Evolutionary conservation across 352 stramenopile genomes (phyloP).

Genomic region (Phytopythium chamaehyphon): DNA sequence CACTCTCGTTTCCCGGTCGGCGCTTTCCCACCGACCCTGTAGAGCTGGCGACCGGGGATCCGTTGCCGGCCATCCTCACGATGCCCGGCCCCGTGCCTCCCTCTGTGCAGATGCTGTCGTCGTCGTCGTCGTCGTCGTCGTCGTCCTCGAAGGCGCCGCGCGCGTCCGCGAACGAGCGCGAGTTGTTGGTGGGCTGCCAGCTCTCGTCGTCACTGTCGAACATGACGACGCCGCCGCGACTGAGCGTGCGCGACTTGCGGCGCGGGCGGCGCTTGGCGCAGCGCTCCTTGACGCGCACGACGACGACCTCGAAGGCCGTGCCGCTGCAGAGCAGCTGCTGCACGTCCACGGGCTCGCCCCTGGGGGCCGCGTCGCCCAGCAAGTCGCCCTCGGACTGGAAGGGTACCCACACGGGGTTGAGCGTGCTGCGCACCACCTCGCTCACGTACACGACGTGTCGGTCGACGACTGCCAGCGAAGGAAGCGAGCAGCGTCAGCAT

Average conservation of each 20-base stretch:
- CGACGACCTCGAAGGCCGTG: constrained; percentile 61
- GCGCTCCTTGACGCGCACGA: constrained; percentile 55
- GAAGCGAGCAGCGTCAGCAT: neutral
- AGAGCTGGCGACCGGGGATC: too few species aligned
- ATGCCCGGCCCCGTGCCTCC: too few species aligned
- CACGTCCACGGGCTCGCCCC: constrained; percentile 15
- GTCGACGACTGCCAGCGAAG: constrained; percentile 45
- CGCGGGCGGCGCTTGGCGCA: constrained; percentile 33
- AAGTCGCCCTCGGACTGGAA: constrained; percentile 50
- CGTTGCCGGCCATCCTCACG: too few species aligned
- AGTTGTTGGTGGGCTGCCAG: constrained; percentile 37
- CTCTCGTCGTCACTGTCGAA: constrained; percentile 38
- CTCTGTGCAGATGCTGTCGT: neutral
- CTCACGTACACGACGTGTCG: constrained; percentile 67
- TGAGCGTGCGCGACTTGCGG: constrained; percentile 45
- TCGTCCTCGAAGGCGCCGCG: constrained; percentile 29
- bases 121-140: constrained; percentile 22
- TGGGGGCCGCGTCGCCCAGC: neutral
- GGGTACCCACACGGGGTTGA: constrained; percentile 81
- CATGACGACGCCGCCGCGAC: constrained; percentile 29
- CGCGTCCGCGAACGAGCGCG: constrained; percentile 31
- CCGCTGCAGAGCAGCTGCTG: constrained; percentile 42
- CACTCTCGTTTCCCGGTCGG: neutral
- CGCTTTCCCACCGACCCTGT: too few species aligned
- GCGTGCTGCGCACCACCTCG: constrained; percentile 58